Percentiles rank a stretch among this genome's conserved stretches.
These are phyloP conservation scores for Candolleomyces efflorescens DNA, from an alignment of 768 basidiomycete species.

Conservation along the genomic window DNA sequence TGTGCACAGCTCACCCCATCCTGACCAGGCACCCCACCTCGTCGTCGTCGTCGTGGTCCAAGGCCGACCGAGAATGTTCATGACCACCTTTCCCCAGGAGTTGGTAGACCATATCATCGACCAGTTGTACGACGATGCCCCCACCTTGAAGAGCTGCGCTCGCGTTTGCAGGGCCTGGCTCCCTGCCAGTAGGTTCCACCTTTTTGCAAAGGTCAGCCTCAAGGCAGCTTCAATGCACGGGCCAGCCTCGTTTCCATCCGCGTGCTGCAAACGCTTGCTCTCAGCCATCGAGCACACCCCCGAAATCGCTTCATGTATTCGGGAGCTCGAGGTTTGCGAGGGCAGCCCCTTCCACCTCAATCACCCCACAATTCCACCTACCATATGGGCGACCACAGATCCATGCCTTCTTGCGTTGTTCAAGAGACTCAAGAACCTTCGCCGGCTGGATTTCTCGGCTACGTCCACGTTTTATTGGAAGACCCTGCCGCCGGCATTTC, in stretches of 20 bases:
- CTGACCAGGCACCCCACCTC: neutral
- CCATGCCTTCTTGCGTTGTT: conserved; percentile 33
- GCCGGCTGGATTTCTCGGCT: conserved; percentile 33
- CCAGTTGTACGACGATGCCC: conserved; percentile 33
- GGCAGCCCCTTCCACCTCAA: conserved; percentile 29
- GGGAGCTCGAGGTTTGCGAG: conserved; percentile 36
- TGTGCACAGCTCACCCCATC: neutral
- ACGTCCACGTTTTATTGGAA: conserved; percentile 33
- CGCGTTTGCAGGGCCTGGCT: conserved; percentile 37
- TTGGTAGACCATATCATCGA: conserved; percentile 46
- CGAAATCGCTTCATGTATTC: conserved; percentile 28
- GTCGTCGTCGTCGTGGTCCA: neutral
- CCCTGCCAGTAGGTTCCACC: conserved; percentile 31
- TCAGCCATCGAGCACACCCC: conserved; percentile 28
- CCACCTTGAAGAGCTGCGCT: conserved; percentile 28
- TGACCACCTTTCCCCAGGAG: conserved; percentile 34
- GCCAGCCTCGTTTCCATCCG: conserved; percentile 22
- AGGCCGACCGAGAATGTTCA: conserved; percentile 1
- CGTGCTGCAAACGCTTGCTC: conserved; percentile 32
- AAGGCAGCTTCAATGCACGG: conserved; percentile 25
- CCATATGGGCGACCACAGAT: conserved; percentile 36
- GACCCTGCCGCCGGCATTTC: conserved; percentile 29
- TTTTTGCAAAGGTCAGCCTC: conserved; percentile 37
- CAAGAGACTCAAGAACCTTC: conserved; percentile 31
- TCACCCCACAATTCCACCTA: conserved; percentile 23